Base-by-base conservation (phyloP, 352 stramenopile species). In the Poterioochromonas sp. region DNA sequence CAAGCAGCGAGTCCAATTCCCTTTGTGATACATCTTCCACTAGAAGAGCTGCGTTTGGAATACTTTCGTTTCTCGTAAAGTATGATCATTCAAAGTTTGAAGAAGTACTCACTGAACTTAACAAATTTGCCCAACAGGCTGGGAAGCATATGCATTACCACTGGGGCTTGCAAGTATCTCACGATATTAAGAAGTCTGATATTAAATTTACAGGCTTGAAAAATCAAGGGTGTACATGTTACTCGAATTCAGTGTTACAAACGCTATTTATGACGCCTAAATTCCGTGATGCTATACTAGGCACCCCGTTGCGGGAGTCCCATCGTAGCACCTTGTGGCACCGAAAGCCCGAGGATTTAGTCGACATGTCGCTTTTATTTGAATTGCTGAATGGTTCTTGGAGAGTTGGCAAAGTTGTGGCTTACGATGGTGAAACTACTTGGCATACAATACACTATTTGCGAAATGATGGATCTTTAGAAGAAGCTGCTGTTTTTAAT, bases 221-320 rank as follows among this genome's bases (percentile, higher is more conserved):
- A 54, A 99, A 99, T 80, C 94, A 96, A 63, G 96, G 96, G 8
- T 98, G 94, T 78, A 98, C 97, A 12, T 99, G 96, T 86, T 99
- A 99, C 87, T 98, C 99, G 94, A 99, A 99, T 84, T 94, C 93
- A 0, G 85, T 98, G 0, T 82, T 99, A 0, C 96, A 99, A 80
- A 93, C 98, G 79, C 85, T 98, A 51, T 98, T 91, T 65, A 88
- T 90, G 81, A 85, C 87, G 63, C 85, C 87, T 0, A 71, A 47
- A 0, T 93, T 95, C 76, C 84, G 85, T 0, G 85, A 92, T 82
- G 90, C 89, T 20, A 74, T 95, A 41, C 40, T 95, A 26, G 1
- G 32, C 3, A 37, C 40, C 15, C 39, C 65, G 8, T 2, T 74
- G 3, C 37, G 12, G 0, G 65, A 74, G 5, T 32, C 22, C 34